Base-by-base conservation (phyloP, 257 asterid genomes). In the Solanum chiquidenum region DNA sequence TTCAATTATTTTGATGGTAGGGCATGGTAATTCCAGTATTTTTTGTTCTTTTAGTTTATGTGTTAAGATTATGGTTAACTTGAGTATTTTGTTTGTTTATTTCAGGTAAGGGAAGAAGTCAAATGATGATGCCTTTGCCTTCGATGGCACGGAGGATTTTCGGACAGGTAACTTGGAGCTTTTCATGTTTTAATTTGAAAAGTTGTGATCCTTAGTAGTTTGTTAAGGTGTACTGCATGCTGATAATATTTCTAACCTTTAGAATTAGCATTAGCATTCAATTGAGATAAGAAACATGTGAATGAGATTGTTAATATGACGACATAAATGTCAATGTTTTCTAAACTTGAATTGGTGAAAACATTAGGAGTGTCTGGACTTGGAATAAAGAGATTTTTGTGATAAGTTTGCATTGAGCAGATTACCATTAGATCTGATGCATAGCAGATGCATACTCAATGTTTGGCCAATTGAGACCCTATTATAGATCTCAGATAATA, bases 111-210 rank as follows among this genome's bases (percentile, higher is more conserved):
- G 76, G 72, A 62, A 82, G 88, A 35, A 87, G 87, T 21, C 69
- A 25, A 86, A 86, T 23, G 83, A 84, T 21, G 68, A 31, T 87
- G 88, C 37, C n/a, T 46, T 64, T 89, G 74, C 89, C 88, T 88
- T 49, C 31, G 25, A 38, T 86, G 49, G 84, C 86, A 83, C 89
- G 62, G 84, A 86, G 66, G 71, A 68, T 86, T 62, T 86, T 40
- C 75, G 68, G 90, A 88, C 91, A 90, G 93, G 98, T 96, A 93
- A 88, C 73, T 89, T 31, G 31, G 35, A 46, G 85, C 11, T 82
- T 80, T 82, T 46, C 0, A 11, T 82, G 14, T 18, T 82, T 49
- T 46, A 10, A 49, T 82, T 49, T 82, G 40, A 2, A 2, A 14
- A 27, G 6, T 9, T 80, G 66, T 80, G 85, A 80, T 27, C 66